Conservation (phyloP, 805 yeast genomes). For the Lachancea sp. region DNA sequence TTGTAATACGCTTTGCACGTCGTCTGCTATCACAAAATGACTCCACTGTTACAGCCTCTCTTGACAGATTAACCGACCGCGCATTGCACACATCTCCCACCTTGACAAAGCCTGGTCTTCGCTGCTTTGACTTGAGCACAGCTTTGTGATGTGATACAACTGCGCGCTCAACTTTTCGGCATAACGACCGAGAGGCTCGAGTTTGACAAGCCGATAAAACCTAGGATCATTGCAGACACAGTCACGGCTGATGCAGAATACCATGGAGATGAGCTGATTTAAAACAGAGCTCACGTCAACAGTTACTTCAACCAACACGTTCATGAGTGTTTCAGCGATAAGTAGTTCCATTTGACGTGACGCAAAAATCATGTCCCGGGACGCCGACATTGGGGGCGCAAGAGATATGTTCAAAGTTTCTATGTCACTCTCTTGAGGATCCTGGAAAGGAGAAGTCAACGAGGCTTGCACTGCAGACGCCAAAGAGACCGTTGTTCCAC, state of each 20-base stretch:
- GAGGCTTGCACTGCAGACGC: background rate
- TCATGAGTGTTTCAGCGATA: conserved; percentile 8
- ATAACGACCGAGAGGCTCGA: background rate
- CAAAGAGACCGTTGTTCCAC: background rate
- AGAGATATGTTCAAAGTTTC: conserved; percentile 13
- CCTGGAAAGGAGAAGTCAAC: background rate
- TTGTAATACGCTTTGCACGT: background rate
- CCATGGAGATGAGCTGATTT: conserved; percentile 5
- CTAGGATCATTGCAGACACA: conserved; percentile 5
- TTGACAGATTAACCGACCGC: conserved; percentile 1
- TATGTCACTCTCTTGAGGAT: background rate
- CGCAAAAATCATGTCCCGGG: conserved; percentile 14
- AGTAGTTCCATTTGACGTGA: conserved; percentile 15
- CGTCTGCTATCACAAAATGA: too few species aligned
- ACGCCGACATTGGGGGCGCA: conserved; percentile 15
- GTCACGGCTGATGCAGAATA: conserved; percentile 6
- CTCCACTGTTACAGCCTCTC: background rate
- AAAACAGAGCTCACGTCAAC: background rate
- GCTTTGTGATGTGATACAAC: conserved; percentile 2
- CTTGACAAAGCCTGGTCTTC: background rate
- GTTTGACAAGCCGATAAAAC: conserved; percentile 1
- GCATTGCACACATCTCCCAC: conserved; percentile 3
- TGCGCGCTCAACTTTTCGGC: conserved; percentile 5
- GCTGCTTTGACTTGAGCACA: background rate
- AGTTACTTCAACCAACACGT: background rate